A percentile compares a stretch with the other conserved stretches of the same genome.
Evolutionary conservation across 1,284 basidiomycete genomes (phyloP).

Genomic region (Marasmius oreades): DNA sequence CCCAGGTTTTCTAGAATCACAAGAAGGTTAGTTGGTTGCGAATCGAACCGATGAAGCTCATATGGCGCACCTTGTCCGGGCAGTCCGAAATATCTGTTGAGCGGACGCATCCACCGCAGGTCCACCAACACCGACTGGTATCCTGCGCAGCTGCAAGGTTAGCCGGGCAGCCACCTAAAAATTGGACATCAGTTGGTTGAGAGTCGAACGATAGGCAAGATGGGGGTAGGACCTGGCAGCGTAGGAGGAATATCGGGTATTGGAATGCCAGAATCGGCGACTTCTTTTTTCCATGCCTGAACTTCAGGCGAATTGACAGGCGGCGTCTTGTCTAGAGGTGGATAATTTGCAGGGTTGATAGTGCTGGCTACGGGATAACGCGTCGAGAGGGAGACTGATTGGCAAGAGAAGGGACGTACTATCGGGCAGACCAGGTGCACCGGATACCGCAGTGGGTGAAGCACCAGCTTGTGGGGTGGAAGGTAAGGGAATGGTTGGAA

Average conservation of each 20-base stretch:
- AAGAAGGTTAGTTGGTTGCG: not conserved
- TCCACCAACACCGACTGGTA: conserved; percentile 78
- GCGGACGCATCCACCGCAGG: conserved; percentile 74
- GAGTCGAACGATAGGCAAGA: not conserved
- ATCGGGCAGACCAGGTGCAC: conserved; percentile 50
- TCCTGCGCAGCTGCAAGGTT: conserved; percentile 60
- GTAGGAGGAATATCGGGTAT: conserved; percentile 54
- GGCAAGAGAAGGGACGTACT: conserved; percentile 27
- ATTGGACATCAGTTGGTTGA: conserved; percentile 5
- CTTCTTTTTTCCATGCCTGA: conserved; percentile 68
- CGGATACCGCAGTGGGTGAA: conserved; percentile 38
- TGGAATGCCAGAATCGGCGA: conserved; percentile 46
- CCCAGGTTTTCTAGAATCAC: conserved; percentile 10
- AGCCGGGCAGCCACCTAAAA: conserved; percentile 54
- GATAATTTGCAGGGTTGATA: conserved; percentile 56
- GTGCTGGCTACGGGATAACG: conserved; percentile 31
- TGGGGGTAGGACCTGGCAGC: conserved; percentile 35
- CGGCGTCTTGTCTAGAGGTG: conserved; percentile 64
- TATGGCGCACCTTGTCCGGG: conserved; percentile 65
- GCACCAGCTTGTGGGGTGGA: conserved; percentile 39
- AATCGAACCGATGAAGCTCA: not conserved
- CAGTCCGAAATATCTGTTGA: conserved; percentile 69
- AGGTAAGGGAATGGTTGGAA: conserved; percentile 11
- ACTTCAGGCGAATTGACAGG: conserved; percentile 68
- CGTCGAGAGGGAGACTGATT: not conserved